Evolutionary conservation across 208 protist genomes (phyloP), one percentile per base, ranked within the genome.

Genomic region (Acanthamoeba triangularis): DNA sequence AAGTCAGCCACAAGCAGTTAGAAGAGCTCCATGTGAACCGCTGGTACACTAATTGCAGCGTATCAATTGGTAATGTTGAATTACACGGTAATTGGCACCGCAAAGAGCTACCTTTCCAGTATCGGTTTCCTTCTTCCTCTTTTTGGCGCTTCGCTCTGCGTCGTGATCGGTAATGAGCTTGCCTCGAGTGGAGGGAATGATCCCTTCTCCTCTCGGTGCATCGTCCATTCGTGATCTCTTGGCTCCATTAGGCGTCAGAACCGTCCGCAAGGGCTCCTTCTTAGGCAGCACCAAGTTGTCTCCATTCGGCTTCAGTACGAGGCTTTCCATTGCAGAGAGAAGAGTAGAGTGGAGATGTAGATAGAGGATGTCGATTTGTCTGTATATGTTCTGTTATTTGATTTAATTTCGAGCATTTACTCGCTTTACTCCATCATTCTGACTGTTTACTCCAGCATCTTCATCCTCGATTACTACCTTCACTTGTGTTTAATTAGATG

Each of bases 341-440:
- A 44, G 69, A 78, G 37, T 41, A 78, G 37, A 41, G 13, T 37
- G 69, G 23, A 76, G 37, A 41, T 10, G 59, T 65, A 44, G 69
- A 44, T 14, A 78, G 69, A 78, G 69, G 69, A 78, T 47, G 69
- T 78, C 69, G 69, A 41, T 78, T 35, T 78, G 69, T 78, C 16
- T 78, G 20, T 78, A 37, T 78, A 44, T 78, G 37, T 78, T 30
- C n/a, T 13, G 28, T 78, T 37, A 47, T 41, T 47, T 6, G 1
- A 28, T 8, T 78, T 44, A 25, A 78, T 78, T 78, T 47, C 33
- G 33, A 78, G 69, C 69, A 78, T 35, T 78, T 78, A 44, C 59
- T 65, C 59, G 23, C 16, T 65, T 14, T 65, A 65, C 59, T 65
- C 59, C 23, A 65, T 65, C 59, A 65, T 65, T 65, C 59, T 65